Percentiles rank a stretch among this genome's conserved stretches.
phyloP scores from a whole-genome alignment of 805 yeast species.

The Yarrowia hollandica region DNA sequence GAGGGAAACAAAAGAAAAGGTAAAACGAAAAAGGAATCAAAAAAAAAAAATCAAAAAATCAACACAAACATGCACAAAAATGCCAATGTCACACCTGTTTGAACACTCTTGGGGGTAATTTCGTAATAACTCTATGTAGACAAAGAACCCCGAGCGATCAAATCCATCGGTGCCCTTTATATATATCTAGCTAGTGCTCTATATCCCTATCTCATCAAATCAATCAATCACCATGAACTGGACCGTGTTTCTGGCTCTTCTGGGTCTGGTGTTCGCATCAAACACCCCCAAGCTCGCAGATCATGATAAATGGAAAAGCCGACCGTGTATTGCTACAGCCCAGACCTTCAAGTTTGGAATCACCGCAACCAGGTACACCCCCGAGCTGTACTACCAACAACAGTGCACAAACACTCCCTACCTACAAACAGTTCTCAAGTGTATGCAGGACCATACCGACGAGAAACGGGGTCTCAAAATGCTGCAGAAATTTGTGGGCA shows the following conservation, averaged over 20 bases:
- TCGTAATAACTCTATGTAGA: no score
- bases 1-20: background rate
- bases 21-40: background rate
- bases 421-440: conserved; percentile 8
- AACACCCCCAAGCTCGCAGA: conserved; percentile 3
- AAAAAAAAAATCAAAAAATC: background rate
- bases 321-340: conserved; percentile 3
- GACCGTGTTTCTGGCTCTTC: background rate
- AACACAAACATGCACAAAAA: background rate
- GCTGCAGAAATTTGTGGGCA: background rate
- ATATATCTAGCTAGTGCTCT: background rate
- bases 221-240: background rate
- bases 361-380: background rate
- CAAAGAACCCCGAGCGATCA: no score
- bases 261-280: background rate
- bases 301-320: conserved; percentile 13
- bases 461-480: background rate
- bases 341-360: conserved; percentile 22
- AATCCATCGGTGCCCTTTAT: no score
- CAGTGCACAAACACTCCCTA: conserved; percentile 17
- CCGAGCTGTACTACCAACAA: conserved; percentile 6
- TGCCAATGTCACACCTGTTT: background rate
- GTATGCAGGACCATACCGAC: conserved; percentile 19
- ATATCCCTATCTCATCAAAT: background rate
- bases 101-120: no score